phyloP scores from a whole-genome alignment of 2,329 filamentous ascomycete species.

The Epichloe sylvatica region DNA sequence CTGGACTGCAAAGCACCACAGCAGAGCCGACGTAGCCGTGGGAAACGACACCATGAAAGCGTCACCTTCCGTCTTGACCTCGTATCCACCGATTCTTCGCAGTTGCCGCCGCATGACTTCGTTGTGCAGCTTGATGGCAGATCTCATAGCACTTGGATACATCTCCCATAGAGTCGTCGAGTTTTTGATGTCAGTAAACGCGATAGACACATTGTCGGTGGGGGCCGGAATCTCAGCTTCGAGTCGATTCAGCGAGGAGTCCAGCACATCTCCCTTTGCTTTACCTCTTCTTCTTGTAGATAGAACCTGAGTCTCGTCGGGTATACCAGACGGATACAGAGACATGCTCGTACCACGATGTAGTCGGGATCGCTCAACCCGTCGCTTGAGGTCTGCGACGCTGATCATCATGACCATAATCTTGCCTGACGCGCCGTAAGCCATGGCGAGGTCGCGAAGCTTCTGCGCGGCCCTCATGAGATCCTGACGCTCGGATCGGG shows the following conservation, averaged over 20 bases:
- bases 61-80: constrained; percentile 99
- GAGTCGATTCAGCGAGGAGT: constrained; percentile 75
- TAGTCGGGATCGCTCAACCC: constrained; percentile 56
- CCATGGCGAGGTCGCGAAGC: constrained; percentile 84
- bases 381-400: constrained; percentile 76
- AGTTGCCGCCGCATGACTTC: constrained; percentile 90
- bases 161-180: constrained; percentile 94
- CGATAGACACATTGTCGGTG: constrained; percentile 78
- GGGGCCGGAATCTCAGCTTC: constrained; percentile 86
- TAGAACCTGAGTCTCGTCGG: constrained; percentile 53
- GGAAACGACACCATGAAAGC: constrained; percentile 99
- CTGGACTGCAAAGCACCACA: constrained; percentile 96
- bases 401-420: constrained; percentile 99
- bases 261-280: constrained; percentile 51
- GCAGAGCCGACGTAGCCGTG: constrained; percentile 80
- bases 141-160: constrained; percentile 87
- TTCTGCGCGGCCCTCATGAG: constrained; percentile 93
- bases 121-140: constrained; percentile 94
- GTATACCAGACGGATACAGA: constrained; percentile 61
- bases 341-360: constrained; percentile 74
- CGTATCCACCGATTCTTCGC: constrained; percentile 86
- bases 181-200: constrained; percentile 98
- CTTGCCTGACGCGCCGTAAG: constrained; percentile 85
- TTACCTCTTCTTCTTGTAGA: constrained; percentile 52
- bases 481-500: constrained; percentile 71